These are phyloP conservation scores for Platanus orientalis DNA, from an alignment of 164 flowering plant genomes.

Conservation along the genomic window DNA sequence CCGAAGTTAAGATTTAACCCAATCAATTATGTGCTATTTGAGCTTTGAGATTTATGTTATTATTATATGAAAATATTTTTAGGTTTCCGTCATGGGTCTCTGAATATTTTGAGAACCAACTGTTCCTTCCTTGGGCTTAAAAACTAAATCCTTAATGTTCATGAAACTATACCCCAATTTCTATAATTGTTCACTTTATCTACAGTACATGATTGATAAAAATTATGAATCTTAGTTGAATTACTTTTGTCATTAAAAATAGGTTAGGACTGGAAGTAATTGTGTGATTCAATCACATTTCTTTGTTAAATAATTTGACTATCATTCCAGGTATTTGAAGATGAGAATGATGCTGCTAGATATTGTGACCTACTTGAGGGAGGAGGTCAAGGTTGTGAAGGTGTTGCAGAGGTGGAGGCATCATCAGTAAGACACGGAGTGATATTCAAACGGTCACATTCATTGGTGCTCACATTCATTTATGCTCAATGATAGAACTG, in stretches of 20 bases:
- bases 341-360: constrained; percentile 74
- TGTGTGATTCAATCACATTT: not conserved
- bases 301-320: no score
- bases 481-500: not conserved
- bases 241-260: not conserved
- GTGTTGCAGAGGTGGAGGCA: constrained; percentile 92
- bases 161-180: no score
- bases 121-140: not conserved
- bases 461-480: not conserved
- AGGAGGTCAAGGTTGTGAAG: constrained; percentile 93
- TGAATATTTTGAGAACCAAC: not conserved
- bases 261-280: not conserved
- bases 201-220: no score
- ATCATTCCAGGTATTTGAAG: constrained; percentile 80
- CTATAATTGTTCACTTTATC: no score
- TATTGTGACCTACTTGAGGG: constrained; percentile 89
- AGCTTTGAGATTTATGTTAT: not conserved
- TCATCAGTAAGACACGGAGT: constrained; percentile 58
- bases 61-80: not conserved
- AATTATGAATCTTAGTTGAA: not conserved
- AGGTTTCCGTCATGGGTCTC: not conserved
- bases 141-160: not conserved
- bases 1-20: not conserved
- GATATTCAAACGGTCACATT: not conserved
- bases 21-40: not conserved